These are phyloP conservation scores for Debaryomyces singareniensis DNA, from an alignment of 1,139 yeast genomes.

Conservation along the genomic window DNA sequence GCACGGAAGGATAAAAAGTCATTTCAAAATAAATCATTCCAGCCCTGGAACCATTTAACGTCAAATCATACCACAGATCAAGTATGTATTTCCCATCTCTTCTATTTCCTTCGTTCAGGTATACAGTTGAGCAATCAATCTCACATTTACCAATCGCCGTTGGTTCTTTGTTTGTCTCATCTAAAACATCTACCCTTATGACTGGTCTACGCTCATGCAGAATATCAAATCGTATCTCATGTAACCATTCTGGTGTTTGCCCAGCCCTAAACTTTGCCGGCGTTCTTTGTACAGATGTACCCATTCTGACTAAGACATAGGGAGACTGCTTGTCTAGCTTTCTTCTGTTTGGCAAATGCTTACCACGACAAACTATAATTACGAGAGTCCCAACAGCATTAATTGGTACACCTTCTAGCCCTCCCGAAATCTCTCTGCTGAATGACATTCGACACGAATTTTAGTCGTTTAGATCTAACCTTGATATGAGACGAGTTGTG, in stretches of 20 bases:
- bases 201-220: slow-evolving; percentile 57
- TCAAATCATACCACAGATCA: slow-evolving; percentile 79
- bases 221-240: slow-evolving; percentile 63
- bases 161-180: slow-evolving; percentile 82
- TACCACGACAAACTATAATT: slow-evolving; percentile 47
- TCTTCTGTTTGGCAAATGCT: slow-evolving; percentile 75
- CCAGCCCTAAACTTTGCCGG: slow-evolving; percentile 77
- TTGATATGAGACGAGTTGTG: no score
- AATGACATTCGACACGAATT: no score
- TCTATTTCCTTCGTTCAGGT: slow-evolving; percentile 37
- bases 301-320: slow-evolving; percentile 71
- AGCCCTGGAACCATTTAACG: slow-evolving; percentile 67
- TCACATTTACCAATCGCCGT: slow-evolving; percentile 80
- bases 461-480: no score
- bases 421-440: no score
- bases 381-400: slow-evolving; percentile 44
- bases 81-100: slow-evolving; percentile 63
- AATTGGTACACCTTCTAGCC: slow-evolving; percentile 16
- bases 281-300: slow-evolving; percentile 74
- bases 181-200: slow-evolving; percentile 70
- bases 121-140: slow-evolving; percentile 69
- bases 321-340: slow-evolving; percentile 88
- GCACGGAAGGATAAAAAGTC: slow-evolving; percentile 77
- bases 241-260: slow-evolving; percentile 84
- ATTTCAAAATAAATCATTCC: slow-evolving; percentile 87